Base-by-base conservation (phyloP, 345 rosid species). In the Raphanus sativus region DNA sequence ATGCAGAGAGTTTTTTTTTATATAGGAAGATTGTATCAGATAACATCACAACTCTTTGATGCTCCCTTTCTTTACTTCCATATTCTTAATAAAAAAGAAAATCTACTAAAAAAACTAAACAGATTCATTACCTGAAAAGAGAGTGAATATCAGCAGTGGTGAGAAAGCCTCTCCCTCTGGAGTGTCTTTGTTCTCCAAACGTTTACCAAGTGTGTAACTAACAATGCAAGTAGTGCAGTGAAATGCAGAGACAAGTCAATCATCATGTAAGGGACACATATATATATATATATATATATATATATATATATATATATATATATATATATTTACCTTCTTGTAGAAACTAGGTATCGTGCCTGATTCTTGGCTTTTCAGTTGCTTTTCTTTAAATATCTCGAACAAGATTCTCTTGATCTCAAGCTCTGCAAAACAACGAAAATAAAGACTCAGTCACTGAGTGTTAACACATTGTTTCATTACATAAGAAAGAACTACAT, bases 41-140 rank as follows among this genome's bases (percentile, higher is more conserved):
- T 62, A 87, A 86, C 97, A 95, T 85, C 93, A 84, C 83, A 83
- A 69, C 91, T 89, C 64, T 71, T 73, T 78, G 90, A 90, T 87
- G 97, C 86, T 85, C 83, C 94, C 92, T 92, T 91, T 95, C 98
- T 92, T 83, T 81, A 85, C 99, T 95, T 95, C 99, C 98, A 85
- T 68, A 6, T 48, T 36, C 54, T 54, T 26, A 3, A 8, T 21
- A 21, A 21, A 21, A 21, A 24, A 17, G 10, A 45, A 59, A 78
- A 59, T 61, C 32, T 60, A 67, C 55, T 33, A 34, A 65, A 48
- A 32, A 34, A 17, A 48, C 11, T 10, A 70, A 54, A 64, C 29
- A 70, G 65, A 69, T 8, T 28, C 17, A 2, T 45, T 70, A 91
- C 99, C 98, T 93, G 98, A 96, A 96, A 82, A 93, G 97, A 15